Percentiles rank a stretch among this genome's conserved stretches.
These are phyloP conservation scores for Botryococcus braunii DNA, from an alignment of 163 green algal species.

Conservation along the genomic window DNA sequence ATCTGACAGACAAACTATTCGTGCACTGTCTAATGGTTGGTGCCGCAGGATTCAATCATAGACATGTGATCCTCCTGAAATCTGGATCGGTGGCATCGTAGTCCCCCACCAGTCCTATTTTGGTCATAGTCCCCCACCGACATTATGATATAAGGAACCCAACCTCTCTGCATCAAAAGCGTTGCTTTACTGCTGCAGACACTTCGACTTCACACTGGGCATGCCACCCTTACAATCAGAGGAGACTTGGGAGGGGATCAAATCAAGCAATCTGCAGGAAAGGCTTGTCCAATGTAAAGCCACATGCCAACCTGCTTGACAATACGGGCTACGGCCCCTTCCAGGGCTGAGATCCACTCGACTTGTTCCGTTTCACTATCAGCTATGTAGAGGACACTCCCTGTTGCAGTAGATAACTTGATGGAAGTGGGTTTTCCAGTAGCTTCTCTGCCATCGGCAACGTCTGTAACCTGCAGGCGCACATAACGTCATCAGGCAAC, in stretches of 20 bases:
- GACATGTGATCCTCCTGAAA: too few relatives aligned
- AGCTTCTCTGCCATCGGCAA: constrained; percentile 40
- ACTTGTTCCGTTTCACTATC: constrained; percentile 80
- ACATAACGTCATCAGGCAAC: too few relatives aligned
- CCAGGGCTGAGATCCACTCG: constrained; percentile 80
- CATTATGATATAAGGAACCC: background rate
- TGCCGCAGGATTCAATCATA: too few relatives aligned
- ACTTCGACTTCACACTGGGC: background rate
- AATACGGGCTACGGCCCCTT: constrained; percentile 61
- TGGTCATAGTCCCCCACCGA: too few relatives aligned
- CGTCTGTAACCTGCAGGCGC: constrained; percentile 45
- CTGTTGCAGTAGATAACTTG: constrained; percentile 65
- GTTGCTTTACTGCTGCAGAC: background rate
- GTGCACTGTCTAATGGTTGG: too few relatives aligned
- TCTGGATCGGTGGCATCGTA: too few relatives aligned
- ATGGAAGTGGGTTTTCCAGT: constrained; percentile 71
- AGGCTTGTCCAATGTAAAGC: background rate
- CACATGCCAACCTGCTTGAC: constrained; percentile 23
- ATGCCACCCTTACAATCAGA: background rate
- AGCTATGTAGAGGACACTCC: constrained; percentile 43
- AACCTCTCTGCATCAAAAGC: background rate
- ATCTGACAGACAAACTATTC: too few relatives aligned
- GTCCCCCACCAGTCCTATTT: too few relatives aligned
- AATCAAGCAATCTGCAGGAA: background rate
- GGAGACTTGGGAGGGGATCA: background rate